Evolutionary conservation across 2,329 filamentous ascomycete genomes (phyloP).

Genomic region (Venturia effusa): DNA sequence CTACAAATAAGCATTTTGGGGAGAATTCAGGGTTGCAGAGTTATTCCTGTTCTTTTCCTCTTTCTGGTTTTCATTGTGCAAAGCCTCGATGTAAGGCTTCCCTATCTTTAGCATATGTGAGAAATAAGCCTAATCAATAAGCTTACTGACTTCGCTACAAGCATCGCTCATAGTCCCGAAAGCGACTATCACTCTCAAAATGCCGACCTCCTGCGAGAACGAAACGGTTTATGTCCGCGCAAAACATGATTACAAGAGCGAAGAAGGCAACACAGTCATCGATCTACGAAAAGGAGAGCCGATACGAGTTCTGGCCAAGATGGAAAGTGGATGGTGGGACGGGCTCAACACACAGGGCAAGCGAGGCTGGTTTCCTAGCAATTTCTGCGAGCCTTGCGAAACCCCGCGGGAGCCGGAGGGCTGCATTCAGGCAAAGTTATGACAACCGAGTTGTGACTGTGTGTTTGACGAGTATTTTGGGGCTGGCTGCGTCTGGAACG

Average conservation of each 20-base stretch:
- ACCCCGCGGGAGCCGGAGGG: background rate
- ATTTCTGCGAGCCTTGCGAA: slow-evolving; percentile 1
- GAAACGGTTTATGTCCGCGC: background rate
- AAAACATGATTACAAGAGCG: background rate
- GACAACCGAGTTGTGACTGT: background rate
- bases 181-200: background rate
- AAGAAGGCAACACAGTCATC: background rate
- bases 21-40: background rate
- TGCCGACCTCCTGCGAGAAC: background rate
- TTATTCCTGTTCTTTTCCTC: background rate
- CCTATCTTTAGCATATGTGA: background rate
- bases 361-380: background rate
- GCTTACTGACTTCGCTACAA: background rate
- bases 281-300: background rate
- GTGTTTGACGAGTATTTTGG: background rate
- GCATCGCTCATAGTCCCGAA: background rate
- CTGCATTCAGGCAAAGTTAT: background rate
- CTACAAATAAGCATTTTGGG: background rate
- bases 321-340: slow-evolving; percentile 1
- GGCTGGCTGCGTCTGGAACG: background rate
- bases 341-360: background rate
- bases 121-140: background rate
- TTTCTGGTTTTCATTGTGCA: background rate
- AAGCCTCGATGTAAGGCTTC: background rate
- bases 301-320: background rate